phyloP scores from a whole-genome alignment of 2,329 filamentous ascomycete genomes.

The Pseudogymnoascus sp. region DNA sequence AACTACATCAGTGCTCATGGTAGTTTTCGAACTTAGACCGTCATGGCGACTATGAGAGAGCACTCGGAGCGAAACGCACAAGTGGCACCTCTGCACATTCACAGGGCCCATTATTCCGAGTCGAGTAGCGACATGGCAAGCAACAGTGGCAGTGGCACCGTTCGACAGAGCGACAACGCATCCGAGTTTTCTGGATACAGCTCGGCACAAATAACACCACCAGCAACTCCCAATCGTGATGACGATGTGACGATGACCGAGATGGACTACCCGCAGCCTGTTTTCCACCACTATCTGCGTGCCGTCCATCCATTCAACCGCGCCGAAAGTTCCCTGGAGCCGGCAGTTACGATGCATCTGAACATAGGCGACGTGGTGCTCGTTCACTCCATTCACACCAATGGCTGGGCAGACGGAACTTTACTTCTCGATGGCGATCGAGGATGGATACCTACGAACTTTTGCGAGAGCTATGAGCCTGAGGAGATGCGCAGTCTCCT shows the following conservation, averaged over 20 bases:
- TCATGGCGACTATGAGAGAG: slow-evolving; percentile 9
- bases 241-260: slow-evolving; percentile 40
- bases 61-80: not conserved
- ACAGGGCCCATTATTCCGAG: not conserved
- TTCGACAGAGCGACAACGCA: not conserved
- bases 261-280: slow-evolving; percentile 42
- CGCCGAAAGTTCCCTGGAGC: slow-evolving; percentile 65
- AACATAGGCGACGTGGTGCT: slow-evolving; percentile 87
- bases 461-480: slow-evolving; percentile 91
- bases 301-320: slow-evolving; percentile 83
- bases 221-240: slow-evolving; percentile 61
- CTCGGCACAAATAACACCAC: slow-evolving; percentile 61
- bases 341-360: slow-evolving; percentile 81
- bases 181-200: slow-evolving; percentile 17
- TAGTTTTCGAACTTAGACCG: slow-evolving; percentile 1
- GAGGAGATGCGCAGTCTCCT: slow-evolving; percentile 77
- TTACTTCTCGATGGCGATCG: slow-evolving; percentile 75
- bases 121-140: not conserved
- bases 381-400: slow-evolving; percentile 93
- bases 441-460: slow-evolving; percentile 96
- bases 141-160: not conserved
- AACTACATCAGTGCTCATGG: not conserved
- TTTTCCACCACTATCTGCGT: slow-evolving; percentile 90
- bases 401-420: slow-evolving; percentile 97
- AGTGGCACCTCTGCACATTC: slow-evolving; percentile 8